A percentile compares a stretch with the other conserved stretches of the same genome.
These are phyloP conservation scores for Artemisia argyi DNA, from an alignment of 129 eudicot species.

Conservation along the genomic window DNA sequence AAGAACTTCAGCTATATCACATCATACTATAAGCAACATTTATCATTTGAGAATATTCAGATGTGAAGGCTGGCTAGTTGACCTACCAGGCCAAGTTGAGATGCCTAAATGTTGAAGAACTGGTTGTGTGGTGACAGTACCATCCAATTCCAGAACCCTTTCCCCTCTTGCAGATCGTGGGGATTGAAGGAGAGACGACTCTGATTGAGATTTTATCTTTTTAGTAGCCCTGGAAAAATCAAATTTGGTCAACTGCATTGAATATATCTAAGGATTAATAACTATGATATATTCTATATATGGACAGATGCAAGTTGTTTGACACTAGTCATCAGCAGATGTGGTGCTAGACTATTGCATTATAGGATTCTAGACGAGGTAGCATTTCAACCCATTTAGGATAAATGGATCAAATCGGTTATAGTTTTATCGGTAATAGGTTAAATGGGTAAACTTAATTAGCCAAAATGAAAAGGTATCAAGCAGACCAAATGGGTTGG, in stretches of 20 bases:
- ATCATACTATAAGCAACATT: not conserved
- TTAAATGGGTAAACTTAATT: not conserved
- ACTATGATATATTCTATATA: constrained; percentile 2
- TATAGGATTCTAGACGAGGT: not conserved
- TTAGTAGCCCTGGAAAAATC: constrained; percentile 53
- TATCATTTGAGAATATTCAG: not conserved
- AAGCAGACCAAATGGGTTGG: not conserved
- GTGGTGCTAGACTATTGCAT: not conserved
- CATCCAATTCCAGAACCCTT: constrained; percentile 75
- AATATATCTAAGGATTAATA: constrained; percentile 13
- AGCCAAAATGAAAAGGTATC: not conserved
- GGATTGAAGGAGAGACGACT: constrained; percentile 71
- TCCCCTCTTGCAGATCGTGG: constrained; percentile 68
- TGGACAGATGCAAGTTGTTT: constrained; percentile 11
- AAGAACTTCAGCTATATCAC: constrained; percentile 1
- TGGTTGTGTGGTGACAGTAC: constrained; percentile 94
- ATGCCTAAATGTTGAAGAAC: constrained; percentile 91
- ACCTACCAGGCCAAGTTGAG: constrained; percentile 93
- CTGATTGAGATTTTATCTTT: constrained; percentile 72
- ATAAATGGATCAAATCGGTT: not conserved
- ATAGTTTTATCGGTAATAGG: not conserved
- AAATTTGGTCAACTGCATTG: constrained; percentile 11
- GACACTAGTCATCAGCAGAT: not conserved
- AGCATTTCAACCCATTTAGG: not conserved
- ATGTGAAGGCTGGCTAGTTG: constrained; percentile 1